Conservation (phyloP, 495 filamentous ascomycete genomes). For the Tuber aestivum region DNA sequence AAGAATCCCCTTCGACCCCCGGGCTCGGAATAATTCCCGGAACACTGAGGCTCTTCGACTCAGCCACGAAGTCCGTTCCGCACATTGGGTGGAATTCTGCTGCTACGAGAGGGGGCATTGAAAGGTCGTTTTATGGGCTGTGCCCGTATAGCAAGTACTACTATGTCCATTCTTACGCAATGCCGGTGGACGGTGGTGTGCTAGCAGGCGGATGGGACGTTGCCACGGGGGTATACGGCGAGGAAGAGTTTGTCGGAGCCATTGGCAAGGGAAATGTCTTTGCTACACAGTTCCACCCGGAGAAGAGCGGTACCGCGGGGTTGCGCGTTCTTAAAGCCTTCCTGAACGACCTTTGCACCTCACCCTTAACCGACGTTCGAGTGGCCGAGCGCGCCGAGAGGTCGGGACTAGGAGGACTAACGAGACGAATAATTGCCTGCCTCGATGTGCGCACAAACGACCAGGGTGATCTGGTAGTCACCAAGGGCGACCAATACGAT, state of each 20-base stretch:
- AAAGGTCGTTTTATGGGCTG: slow-evolving; percentile 61
- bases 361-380: slow-evolving; percentile 40
- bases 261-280: slow-evolving; percentile 76
- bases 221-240: slow-evolving; percentile 78
- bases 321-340: slow-evolving; percentile 79
- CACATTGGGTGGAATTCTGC: slow-evolving; percentile 99
- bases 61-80: slow-evolving; percentile 75
- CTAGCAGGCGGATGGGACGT: slow-evolving; percentile 71
- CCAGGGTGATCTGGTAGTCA: slow-evolving; percentile 88
- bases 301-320: slow-evolving; percentile 90
- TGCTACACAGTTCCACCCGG: slow-evolving; percentile 94
- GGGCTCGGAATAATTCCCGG: slow-evolving; percentile 72
- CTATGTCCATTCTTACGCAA: slow-evolving; percentile 93
- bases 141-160: slow-evolving; percentile 85
- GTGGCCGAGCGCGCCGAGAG: slow-evolving; percentile 42
- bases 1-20: slow-evolving; percentile 62
- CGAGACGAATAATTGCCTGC: slow-evolving; percentile 85
- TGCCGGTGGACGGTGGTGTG: slow-evolving; percentile 71
- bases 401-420: slow-evolving; percentile 55
- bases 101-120: slow-evolving; percentile 45
- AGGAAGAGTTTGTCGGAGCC: slow-evolving; percentile 86
- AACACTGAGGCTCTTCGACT: slow-evolving; percentile 67
- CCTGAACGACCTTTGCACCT: slow-evolving; percentile 57
- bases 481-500: slow-evolving; percentile 97
- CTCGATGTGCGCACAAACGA: slow-evolving; percentile 97